Evolutionary conservation across 1,284 basidiomycete species (phyloP).

Genomic region (Cystobasidium sp.): DNA sequence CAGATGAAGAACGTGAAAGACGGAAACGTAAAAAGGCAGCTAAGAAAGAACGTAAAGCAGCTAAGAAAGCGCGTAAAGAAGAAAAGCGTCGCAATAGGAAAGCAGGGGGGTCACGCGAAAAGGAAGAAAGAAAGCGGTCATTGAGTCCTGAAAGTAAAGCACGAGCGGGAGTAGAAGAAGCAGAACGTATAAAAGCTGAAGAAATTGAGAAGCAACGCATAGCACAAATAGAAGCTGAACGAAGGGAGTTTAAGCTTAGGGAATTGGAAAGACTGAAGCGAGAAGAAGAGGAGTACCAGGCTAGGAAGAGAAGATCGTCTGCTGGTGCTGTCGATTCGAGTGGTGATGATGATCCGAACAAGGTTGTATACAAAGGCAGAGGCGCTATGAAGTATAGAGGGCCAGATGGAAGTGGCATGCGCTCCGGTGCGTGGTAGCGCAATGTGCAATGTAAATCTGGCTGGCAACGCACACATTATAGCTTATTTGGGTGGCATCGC

Average conservation of each 20-base stretch:
- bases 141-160: constrained; percentile 17
- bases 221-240: constrained; percentile 28
- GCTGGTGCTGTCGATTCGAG: constrained; percentile 1
- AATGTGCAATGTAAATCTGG: neutral
- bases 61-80: constrained; percentile 28
- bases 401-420: constrained; percentile 36
- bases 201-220: constrained; percentile 22
- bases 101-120: neutral
- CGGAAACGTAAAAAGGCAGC: constrained; percentile 29
- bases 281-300: constrained; percentile 32
- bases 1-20: constrained; percentile 36
- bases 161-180: constrained; percentile 21
- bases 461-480: too few species aligned
- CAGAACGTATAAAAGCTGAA: constrained; percentile 14
- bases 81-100: constrained; percentile 18
- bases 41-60: constrained; percentile 30
- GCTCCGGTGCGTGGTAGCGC: constrained; percentile 41
- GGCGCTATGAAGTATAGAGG: constrained; percentile 43
- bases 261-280: constrained; percentile 42
- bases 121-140: constrained; percentile 24
- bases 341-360: constrained; percentile 1
- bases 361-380: constrained; percentile 37
- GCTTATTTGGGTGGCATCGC: neutral
- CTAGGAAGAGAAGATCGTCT: neutral
- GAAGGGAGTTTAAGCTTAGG: constrained; percentile 17